Evolutionary conservation across 2,329 filamentous ascomycete genomes (phyloP).

Genomic region (Amauroascus niger): DNA sequence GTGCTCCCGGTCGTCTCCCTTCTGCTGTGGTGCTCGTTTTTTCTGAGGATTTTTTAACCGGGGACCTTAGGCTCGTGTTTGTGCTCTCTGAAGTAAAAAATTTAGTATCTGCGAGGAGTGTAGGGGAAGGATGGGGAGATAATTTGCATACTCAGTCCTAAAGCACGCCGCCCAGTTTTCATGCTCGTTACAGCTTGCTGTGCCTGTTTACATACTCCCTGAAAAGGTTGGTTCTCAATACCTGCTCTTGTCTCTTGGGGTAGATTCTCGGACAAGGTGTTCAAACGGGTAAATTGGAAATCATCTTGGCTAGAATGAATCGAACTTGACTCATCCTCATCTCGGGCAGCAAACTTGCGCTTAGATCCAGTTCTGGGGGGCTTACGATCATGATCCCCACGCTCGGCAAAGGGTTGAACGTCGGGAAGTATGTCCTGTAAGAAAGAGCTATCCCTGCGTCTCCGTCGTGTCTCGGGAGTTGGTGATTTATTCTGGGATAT

Average conservation of each 20-base stretch:
- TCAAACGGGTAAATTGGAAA: slow-evolving; percentile 40
- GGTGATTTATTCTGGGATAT: not conserved
- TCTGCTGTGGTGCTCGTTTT: not conserved
- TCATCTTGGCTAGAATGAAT: slow-evolving; percentile 24
- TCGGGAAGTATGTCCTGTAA: slow-evolving; percentile 28
- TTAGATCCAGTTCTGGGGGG: slow-evolving; percentile 44
- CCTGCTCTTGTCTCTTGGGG: not conserved
- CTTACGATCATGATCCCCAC: slow-evolving; percentile 13
- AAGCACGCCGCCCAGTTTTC: slow-evolving; percentile 13
- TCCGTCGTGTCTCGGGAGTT: slow-evolving; percentile 38
- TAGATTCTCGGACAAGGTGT: not conserved
- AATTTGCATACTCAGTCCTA: slow-evolving; percentile 36
- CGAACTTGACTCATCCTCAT: slow-evolving; percentile 35
- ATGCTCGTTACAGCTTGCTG: slow-evolving; percentile 11
- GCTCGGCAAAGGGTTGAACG: slow-evolving; percentile 10
- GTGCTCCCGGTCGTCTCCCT: not conserved
- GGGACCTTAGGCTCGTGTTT: slow-evolving; percentile 38
- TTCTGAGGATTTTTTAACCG: slow-evolving; percentile 21
- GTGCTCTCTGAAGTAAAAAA: slow-evolving; percentile 35
- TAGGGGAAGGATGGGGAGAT: not conserved
- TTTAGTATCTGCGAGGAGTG: slow-evolving; percentile 1
- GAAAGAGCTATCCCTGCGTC: slow-evolving; percentile 43
- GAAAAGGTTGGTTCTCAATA: slow-evolving; percentile 8
- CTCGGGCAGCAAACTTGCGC: slow-evolving; percentile 48
- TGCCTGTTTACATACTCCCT: slow-evolving; percentile 13